phyloP scores from a whole-genome alignment of 2,329 filamentous ascomycete genomes.

The Fusarium xylarioides region DNA sequence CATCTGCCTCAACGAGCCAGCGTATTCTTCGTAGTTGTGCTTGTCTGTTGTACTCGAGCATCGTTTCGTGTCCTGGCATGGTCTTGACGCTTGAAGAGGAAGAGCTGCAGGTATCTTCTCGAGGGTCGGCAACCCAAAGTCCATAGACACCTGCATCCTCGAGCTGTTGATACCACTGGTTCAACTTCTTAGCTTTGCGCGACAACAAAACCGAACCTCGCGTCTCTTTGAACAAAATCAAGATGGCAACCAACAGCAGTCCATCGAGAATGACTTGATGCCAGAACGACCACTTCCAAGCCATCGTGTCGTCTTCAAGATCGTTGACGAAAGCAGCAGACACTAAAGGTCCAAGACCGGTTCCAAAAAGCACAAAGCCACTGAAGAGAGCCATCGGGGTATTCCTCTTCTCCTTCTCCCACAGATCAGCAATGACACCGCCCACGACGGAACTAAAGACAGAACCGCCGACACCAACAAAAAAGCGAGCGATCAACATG shows the following conservation, averaged over 20 bases:
- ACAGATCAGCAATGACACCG: slow-evolving; percentile 90
- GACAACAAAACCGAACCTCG: slow-evolving; percentile 82
- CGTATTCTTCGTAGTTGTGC: slow-evolving; percentile 64
- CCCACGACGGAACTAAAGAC: slow-evolving; percentile 90
- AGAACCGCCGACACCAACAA: slow-evolving; percentile 79
- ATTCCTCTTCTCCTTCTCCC: slow-evolving; percentile 80
- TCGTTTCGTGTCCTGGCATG: neutral
- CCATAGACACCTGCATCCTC: slow-evolving; percentile 71
- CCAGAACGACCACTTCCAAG: slow-evolving; percentile 91
- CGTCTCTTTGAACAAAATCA: slow-evolving; percentile 81
- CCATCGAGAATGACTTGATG: slow-evolving; percentile 78
- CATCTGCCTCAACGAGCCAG: slow-evolving; percentile 83
- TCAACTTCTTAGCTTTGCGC: slow-evolving; percentile 76
- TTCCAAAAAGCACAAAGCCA: slow-evolving; percentile 80
- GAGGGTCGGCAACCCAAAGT: slow-evolving; percentile 48
- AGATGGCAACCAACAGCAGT: slow-evolving; percentile 67
- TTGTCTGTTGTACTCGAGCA: slow-evolving; percentile 11
- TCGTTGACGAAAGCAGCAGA: slow-evolving; percentile 74
- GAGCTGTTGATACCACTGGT: slow-evolving; percentile 79
- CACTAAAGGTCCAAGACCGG: slow-evolving; percentile 79
- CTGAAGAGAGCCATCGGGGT: slow-evolving; percentile 91
- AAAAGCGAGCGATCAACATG: slow-evolving; percentile 79
- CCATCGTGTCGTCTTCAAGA: slow-evolving; percentile 53
- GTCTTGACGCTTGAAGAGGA: slow-evolving; percentile 37
- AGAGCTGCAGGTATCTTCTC: slow-evolving; percentile 22